These are phyloP conservation scores for Microsporum canis DNA, from an alignment of 2,329 filamentous ascomycete genomes.

Conservation along the genomic window DNA sequence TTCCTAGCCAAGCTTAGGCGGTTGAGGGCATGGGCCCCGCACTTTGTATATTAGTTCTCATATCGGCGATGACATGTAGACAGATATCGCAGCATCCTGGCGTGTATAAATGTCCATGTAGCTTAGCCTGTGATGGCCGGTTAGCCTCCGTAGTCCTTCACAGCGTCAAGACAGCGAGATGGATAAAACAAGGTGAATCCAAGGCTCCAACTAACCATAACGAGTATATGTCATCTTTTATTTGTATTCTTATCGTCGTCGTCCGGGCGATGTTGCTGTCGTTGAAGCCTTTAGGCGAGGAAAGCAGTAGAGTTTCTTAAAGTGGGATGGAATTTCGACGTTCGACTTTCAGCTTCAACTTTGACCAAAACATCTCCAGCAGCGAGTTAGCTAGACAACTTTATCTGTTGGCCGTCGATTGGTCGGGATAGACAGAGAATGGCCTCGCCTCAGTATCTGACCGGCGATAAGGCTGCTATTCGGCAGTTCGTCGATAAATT, in stretches of 20 bases:
- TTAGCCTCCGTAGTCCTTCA: no score
- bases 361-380: not conserved
- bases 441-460: slow-evolving; percentile 49
- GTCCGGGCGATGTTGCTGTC: not conserved
- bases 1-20: not conserved
- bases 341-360: not conserved
- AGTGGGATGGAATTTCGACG: not conserved
- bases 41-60: no score
- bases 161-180: no score
- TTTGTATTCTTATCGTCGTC: not conserved
- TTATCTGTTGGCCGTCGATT: not conserved
- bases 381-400: not conserved
- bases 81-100: no score
- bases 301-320: not conserved
- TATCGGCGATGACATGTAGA: no score
- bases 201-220: no score
- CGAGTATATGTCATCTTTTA: no score
- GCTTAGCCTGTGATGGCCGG: no score
- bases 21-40: not conserved
- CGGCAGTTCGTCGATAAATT: slow-evolving; percentile 79
- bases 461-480: slow-evolving; percentile 65
- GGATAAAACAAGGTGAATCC: no score
- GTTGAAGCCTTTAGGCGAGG: not conserved
- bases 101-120: no score
- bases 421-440: not conserved